These are phyloP conservation scores for Gynostemma pentaphyllum DNA, from an alignment of 306 rosid genomes.

Conservation along the genomic window DNA sequence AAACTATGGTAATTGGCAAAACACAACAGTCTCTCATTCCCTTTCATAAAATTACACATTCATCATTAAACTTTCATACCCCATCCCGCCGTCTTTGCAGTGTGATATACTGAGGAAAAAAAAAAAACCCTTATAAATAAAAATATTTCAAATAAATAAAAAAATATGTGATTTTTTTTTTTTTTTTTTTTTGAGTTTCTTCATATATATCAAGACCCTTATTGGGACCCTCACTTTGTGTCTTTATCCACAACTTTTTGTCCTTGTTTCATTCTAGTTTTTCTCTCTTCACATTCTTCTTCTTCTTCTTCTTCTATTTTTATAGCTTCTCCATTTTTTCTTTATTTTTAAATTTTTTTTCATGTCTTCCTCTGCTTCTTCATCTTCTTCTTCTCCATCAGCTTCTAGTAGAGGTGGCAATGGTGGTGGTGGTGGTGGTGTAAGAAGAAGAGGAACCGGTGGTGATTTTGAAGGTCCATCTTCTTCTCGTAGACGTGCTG, in stretches of 20 bases:
- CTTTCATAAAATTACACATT: no score
- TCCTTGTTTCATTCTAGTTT: constrained; percentile 45
- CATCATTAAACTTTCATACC: not conserved
- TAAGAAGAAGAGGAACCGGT: constrained; percentile 12
- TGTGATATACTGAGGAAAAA: not conserved
- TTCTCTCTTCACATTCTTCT: constrained; percentile 8
- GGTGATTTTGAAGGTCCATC: constrained; percentile 44
- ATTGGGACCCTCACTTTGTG: constrained; percentile 87
- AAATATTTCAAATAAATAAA: not conserved
- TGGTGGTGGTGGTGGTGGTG: constrained; percentile 19
- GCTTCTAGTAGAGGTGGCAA: not conserved
- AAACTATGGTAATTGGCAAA: constrained; percentile 8
- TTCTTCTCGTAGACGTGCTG: constrained; percentile 56
- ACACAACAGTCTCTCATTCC: constrained; percentile 13
- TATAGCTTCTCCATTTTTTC: constrained; percentile 7
- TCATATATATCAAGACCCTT: constrained; percentile 22
- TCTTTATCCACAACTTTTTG: constrained; percentile 80
- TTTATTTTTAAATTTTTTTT: not conserved
- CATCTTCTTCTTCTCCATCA: constrained; percentile 16
- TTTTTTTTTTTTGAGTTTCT: constrained; percentile 5
- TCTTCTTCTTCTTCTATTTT: constrained; percentile 7
- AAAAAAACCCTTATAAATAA: not conserved
- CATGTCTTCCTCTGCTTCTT: constrained; percentile 41
- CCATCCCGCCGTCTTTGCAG: constrained; percentile 17
- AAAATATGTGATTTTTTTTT: not conserved